Percentiles rank a stretch among this genome's conserved stretches.
phyloP scores from a whole-genome alignment of 2,329 filamentous ascomycete genomes.

The Alternaria dauci region DNA sequence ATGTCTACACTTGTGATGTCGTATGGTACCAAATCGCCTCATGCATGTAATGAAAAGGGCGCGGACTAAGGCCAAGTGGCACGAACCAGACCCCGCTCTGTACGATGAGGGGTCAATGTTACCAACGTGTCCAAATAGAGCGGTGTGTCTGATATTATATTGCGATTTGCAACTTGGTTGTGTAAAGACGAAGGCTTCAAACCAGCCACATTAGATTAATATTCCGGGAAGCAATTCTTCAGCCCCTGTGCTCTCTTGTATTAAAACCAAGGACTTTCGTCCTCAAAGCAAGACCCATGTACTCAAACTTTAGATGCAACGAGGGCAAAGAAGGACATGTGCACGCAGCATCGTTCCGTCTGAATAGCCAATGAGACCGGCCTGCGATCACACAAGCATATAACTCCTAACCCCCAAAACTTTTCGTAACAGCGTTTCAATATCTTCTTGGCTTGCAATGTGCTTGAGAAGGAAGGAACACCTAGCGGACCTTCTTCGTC shows the following conservation, averaged over 20 bases:
- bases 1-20: too few relatives aligned
- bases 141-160: background rate
- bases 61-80: background rate
- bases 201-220: constrained; percentile 6
- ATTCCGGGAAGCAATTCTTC: background rate
- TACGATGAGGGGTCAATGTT: background rate
- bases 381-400: constrained; percentile 11
- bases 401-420: background rate
- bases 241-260: background rate
- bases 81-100: background rate
- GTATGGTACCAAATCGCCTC: too few relatives aligned
- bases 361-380: constrained; percentile 5
- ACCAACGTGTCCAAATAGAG: background rate
- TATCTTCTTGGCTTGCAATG: background rate
- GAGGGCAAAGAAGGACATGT: constrained; percentile 17
- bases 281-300: background rate
- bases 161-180: background rate
- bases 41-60: background rate
- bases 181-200: background rate
- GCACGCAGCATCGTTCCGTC: constrained; percentile 8
- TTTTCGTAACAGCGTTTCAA: constrained; percentile 17
- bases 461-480: background rate
- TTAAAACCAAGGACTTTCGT: constrained; percentile 11
- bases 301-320: constrained; percentile 16
- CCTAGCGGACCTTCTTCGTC: constrained; percentile 50